Conservation (phyloP, 208 protist species). For the Leishmania major region DNA sequence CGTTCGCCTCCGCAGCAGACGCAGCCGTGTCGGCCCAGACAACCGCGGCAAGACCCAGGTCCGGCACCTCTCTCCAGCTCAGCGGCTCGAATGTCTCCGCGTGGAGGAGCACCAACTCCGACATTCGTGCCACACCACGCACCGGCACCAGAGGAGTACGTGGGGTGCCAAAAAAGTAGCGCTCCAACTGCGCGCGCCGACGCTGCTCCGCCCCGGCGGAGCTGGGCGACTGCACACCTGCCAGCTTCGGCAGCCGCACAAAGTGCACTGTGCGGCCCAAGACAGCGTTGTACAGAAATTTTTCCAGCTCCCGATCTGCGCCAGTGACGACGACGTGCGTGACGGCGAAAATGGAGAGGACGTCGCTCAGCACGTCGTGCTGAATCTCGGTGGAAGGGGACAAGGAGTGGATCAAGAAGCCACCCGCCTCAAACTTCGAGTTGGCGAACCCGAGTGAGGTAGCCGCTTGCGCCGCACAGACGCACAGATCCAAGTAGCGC, state of each 20-base stretch:
- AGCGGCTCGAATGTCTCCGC: constrained; percentile 60
- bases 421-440: constrained; percentile 58
- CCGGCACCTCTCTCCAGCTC: constrained; percentile 50
- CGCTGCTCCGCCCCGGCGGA: constrained; percentile 22
- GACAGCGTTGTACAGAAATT: constrained; percentile 44
- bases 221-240: constrained; percentile 37
- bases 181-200: constrained; percentile 47
- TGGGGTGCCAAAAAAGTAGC: constrained; percentile 75
- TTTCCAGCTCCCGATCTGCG: constrained; percentile 57
- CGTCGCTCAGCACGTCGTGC: constrained; percentile 64
- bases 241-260: constrained; percentile 47
- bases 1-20: constrained; percentile 58
- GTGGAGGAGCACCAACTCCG: constrained; percentile 73
- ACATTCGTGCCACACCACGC: constrained; percentile 56
- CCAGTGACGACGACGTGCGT: constrained; percentile 82
- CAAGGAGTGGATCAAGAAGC: constrained; percentile 82
- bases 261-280: constrained; percentile 52
- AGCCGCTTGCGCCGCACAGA: constrained; percentile 49
- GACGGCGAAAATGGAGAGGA: constrained; percentile 75
- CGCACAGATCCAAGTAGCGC: constrained; percentile 84
- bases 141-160: constrained; percentile 55
- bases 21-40: constrained; percentile 70
- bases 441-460: constrained; percentile 52
- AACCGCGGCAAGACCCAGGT: constrained; percentile 63
- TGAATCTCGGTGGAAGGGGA: constrained; percentile 63